phyloP scores from a whole-genome alignment of 106 monocot species.

The Phalaenopsis equestris region DNA sequence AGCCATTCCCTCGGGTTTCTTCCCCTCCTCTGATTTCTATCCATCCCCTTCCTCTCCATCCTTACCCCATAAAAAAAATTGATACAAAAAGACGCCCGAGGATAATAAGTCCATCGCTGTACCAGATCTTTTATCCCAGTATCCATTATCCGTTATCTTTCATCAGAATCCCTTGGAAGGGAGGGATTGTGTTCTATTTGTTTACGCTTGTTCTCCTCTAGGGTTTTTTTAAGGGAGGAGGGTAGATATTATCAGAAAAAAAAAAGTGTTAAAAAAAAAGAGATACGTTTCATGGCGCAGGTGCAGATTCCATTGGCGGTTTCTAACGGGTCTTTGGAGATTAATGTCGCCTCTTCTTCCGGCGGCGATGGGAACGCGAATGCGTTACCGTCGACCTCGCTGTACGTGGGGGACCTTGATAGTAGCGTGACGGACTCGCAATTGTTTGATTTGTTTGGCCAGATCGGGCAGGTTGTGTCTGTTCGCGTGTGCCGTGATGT shows the following conservation, averaged over 20 bases:
- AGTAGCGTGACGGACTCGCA: conserved; percentile 64
- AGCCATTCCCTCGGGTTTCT: neutral
- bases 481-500: conserved; percentile 80
- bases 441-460: conserved; percentile 64
- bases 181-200: neutral
- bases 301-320: neutral
- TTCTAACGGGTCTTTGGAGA: neutral
- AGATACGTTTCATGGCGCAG: conserved; percentile 12
- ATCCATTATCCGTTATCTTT: neutral
- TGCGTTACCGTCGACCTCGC: conserved; percentile 24
- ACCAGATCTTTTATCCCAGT: neutral
- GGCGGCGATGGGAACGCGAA: neutral
- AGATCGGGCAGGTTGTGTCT: conserved; percentile 63
- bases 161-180: neutral
- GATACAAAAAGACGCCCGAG: neutral
- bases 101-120: neutral
- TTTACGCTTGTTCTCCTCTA: neutral
- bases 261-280: neutral
- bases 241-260: neutral
- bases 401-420: conserved; percentile 83
- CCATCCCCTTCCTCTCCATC: neutral
- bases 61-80: neutral
- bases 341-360: neutral
- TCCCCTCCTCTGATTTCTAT: neutral
- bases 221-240: neutral